Evolutionary conservation across 2,329 filamentous ascomycete genomes (phyloP).

Genomic region (Pseudogymnoascus sp.): DNA sequence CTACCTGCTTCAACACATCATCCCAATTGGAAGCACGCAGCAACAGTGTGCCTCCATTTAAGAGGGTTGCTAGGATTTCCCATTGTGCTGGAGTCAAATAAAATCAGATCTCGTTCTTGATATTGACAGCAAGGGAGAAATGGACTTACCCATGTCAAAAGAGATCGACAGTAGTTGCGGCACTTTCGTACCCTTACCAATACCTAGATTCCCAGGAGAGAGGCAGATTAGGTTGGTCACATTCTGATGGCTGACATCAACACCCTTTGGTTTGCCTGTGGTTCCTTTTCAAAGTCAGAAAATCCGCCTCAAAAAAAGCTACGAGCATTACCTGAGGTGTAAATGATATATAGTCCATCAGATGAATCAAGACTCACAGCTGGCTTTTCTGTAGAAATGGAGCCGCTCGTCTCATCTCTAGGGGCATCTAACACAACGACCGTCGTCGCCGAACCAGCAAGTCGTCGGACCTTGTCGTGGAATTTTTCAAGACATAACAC

Average conservation of each 20-base stretch:
- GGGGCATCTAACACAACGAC: slow-evolving; percentile 14
- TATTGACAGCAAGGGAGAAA: background rate
- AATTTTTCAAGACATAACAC: slow-evolving; percentile 39
- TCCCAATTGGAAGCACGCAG: slow-evolving; percentile 44
- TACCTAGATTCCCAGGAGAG: slow-evolving; percentile 43
- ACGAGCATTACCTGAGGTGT: slow-evolving; percentile 31
- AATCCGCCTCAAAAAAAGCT: slow-evolving; percentile 31
- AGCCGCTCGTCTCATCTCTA: background rate
- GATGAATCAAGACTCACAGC: slow-evolving; percentile 9
- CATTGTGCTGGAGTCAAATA: slow-evolving; percentile 40
- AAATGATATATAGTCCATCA: slow-evolving; percentile 20
- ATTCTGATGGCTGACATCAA: slow-evolving; percentile 48
- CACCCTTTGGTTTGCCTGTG: slow-evolving; percentile 50
- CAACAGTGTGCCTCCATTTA: slow-evolving; percentile 49
- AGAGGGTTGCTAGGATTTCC: slow-evolving; percentile 50
- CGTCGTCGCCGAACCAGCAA: slow-evolving; percentile 11
- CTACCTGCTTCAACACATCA: slow-evolving; percentile 37
- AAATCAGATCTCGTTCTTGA: slow-evolving; percentile 2
- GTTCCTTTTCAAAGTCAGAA: slow-evolving; percentile 30
- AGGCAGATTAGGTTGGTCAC: slow-evolving; percentile 46
- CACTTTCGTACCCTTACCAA: slow-evolving; percentile 42
- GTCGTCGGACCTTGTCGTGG: slow-evolving; percentile 21
- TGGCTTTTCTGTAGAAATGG: slow-evolving; percentile 8
- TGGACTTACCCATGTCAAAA: slow-evolving; percentile 55
- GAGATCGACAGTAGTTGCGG: slow-evolving; percentile 49